A percentile compares a stretch with the other conserved stretches of the same genome.
phyloP scores from a whole-genome alignment of 1,284 basidiomycete species.

The Cutaneotrichosporon cyanovorans region DNA sequence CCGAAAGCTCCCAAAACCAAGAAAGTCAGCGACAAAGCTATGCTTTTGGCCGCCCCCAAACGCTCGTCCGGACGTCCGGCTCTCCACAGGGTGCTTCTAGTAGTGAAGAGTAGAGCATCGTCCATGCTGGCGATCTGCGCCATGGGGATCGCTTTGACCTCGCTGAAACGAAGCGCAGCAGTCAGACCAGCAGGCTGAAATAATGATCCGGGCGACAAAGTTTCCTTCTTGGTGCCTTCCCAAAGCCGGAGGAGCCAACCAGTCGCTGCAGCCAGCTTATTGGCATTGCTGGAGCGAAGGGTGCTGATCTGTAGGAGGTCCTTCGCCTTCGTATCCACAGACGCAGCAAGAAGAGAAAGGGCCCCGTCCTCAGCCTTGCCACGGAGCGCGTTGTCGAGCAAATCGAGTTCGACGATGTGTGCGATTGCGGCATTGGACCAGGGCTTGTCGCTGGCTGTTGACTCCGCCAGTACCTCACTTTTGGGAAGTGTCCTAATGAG shows the following conservation, averaged over 20 bases:
- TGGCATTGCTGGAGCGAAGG: background rate
- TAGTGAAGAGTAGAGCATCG: constrained; percentile 26
- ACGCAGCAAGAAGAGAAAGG: constrained; percentile 10
- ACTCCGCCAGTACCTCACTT: constrained; percentile 1
- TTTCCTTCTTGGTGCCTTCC: background rate
- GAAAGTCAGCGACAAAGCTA: constrained; percentile 15
- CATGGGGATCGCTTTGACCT: constrained; percentile 20
- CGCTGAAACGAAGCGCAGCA: constrained; percentile 17
- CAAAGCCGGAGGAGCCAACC: constrained; percentile 28
- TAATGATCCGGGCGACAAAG: constrained; percentile 21
- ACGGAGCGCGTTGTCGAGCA: constrained; percentile 5
- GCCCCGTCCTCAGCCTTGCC: background rate
- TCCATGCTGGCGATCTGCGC: constrained; percentile 28
- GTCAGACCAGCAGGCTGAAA: constrained; percentile 28
- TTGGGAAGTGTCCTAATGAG: constrained; percentile 16
- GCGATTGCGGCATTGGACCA: constrained; percentile 25
- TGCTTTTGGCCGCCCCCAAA: constrained; percentile 6
- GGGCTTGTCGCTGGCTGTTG: constrained; percentile 13
- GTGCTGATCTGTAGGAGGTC: constrained; percentile 9
- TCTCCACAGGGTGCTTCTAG: constrained; percentile 21
- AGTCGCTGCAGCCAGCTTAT: constrained; percentile 9
- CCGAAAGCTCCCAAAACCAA: constrained; percentile 24
- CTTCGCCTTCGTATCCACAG: constrained; percentile 8
- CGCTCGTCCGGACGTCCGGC: constrained; percentile 12
- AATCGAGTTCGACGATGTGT: constrained; percentile 20